Evolutionary conservation across 2,329 filamentous ascomycete species (phyloP), one percentile per base, ranked within the genome.

Genomic region (Sporothrix globosa): DNA sequence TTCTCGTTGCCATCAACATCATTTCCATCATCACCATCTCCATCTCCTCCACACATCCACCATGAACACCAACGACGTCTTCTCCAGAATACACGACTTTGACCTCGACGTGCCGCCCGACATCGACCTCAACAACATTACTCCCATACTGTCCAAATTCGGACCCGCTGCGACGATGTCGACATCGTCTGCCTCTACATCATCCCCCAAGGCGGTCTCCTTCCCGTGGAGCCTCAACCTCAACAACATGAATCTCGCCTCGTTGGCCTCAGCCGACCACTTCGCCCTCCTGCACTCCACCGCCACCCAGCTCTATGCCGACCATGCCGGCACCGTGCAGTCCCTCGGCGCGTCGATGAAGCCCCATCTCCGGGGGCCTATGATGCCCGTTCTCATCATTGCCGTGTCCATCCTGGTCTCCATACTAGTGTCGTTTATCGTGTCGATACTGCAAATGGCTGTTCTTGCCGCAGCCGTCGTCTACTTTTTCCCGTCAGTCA

Each of bases 331-430:
- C 39, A 58, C 67, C 9, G 4, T 69, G 7, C 14, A 52, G 17
- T 44, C 52, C 1, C 39, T 69, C 4, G 58, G 58, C 41, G 39
- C 24, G 39, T 21, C 67, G 4, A 48, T 66, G 14, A 24, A 58
- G 50, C 70, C 66, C 11, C 60, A 63, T 17, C 39, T 71, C 39
- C n/a, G 60, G n/a, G 67, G 66, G 2, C 66, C 69, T 6, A 17
- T 71, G 70, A 46, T 46, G 30, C 70, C 67, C 48, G 52, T 67
- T 24, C 41, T 71, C 30, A 44, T 68, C 27, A 9, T 69, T n/a
- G 66, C 19, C 14, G 48, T 61, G 7, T 44, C 56, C 30, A 48
- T 68, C 21, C 27, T 41, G 11, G 27, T 71, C 10, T 61, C 69
- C 11, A 17, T 67, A 5, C 24, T 71, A 11, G 66, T 54, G 19